Conservation (phyloP, 305 asterid species). For the Plantago coronopus region DNA sequence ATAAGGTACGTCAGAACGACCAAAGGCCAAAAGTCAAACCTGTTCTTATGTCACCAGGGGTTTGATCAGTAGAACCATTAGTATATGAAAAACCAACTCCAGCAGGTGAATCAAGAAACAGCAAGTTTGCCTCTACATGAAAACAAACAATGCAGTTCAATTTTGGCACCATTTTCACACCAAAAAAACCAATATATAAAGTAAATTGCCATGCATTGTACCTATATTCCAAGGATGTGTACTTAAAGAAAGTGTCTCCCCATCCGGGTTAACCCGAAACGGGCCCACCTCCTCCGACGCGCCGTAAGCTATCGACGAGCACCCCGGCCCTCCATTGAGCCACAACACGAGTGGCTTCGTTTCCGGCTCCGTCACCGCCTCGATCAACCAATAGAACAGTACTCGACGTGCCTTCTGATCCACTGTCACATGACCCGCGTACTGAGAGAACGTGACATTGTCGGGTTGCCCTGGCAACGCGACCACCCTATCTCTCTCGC, state of each 20-base stretch:
- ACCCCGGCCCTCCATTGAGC: conserved; percentile 66
- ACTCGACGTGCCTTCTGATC: conserved; percentile 41
- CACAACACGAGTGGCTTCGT: conserved; percentile 54
- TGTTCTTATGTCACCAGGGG: conserved; percentile 46
- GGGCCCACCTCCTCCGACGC: conserved; percentile 66
- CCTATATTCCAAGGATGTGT: conserved; percentile 54
- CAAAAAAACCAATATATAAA: neutral
- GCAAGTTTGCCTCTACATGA: conserved; percentile 52
- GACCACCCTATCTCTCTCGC: conserved; percentile 39
- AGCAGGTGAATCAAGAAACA: conserved; percentile 64
- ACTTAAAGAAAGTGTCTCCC: conserved; percentile 33
- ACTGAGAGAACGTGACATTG: conserved; percentile 36
- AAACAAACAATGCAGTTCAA: conserved; percentile 9
- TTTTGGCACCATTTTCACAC: neutral
- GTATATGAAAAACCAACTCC: conserved; percentile 71
- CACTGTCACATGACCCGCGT: conserved; percentile 54
- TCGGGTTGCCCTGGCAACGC: conserved; percentile 49
- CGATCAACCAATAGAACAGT: conserved; percentile 51
- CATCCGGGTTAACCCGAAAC: conserved; percentile 45
- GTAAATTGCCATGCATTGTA: conserved; percentile 4
- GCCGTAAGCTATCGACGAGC: conserved; percentile 58
- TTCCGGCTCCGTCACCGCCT: conserved; percentile 33
- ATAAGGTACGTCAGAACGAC: too few relatives aligned
- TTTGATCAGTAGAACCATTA: conserved; percentile 36
- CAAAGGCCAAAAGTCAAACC: conserved; percentile 27